These are phyloP conservation scores for Holtermannia corniformis DNA, from an alignment of 768 basidiomycete species.

Conservation along the genomic window DNA sequence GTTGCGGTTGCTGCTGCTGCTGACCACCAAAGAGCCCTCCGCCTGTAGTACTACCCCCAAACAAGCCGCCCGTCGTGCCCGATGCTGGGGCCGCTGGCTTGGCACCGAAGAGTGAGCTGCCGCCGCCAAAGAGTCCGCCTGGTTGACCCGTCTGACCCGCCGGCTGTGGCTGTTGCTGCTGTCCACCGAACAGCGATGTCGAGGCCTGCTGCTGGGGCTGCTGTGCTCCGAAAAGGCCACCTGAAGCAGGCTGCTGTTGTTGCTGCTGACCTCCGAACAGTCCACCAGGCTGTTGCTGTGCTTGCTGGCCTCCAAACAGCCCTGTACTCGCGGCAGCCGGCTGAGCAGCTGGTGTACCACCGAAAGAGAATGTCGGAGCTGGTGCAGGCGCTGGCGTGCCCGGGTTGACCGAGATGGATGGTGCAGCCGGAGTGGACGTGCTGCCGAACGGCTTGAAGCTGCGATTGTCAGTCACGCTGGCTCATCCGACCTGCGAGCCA, in stretches of 20 bases:
- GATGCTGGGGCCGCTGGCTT: slow-evolving; percentile 3
- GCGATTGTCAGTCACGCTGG: too few relatives aligned
- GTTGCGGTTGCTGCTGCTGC: slow-evolving; percentile 6
- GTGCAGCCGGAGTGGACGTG: neutral
- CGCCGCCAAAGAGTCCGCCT: slow-evolving; percentile 11
- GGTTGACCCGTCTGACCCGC: neutral
- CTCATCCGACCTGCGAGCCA: too few relatives aligned
- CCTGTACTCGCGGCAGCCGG: neutral
- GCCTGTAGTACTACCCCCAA: neutral
- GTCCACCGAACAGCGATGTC: neutral
- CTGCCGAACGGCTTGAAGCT: slow-evolving; percentile 22
- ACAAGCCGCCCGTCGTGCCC: slow-evolving; percentile 3
- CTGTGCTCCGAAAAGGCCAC: neutral
- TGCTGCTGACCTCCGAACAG: slow-evolving; percentile 3
- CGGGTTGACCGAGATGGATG: slow-evolving; percentile 1
- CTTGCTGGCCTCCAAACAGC: slow-evolving; percentile 3
- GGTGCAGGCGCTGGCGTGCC: slow-evolving; percentile 3
- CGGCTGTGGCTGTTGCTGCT: neutral
- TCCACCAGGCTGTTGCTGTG: slow-evolving; percentile 3
- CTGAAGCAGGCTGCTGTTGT: slow-evolving; percentile 4
- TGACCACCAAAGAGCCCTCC: slow-evolving; percentile 8
- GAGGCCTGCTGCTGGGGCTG: neutral
- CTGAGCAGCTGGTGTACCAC: slow-evolving; percentile 5
- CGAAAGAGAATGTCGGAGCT: slow-evolving; percentile 25
- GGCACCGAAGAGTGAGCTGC: slow-evolving; percentile 7